A percentile compares a stretch with the other conserved stretches of the same genome.
Evolutionary conservation across 371 early-diverging fungal genomes (phyloP).

Genomic region (Basidiobolus meristosporus): DNA sequence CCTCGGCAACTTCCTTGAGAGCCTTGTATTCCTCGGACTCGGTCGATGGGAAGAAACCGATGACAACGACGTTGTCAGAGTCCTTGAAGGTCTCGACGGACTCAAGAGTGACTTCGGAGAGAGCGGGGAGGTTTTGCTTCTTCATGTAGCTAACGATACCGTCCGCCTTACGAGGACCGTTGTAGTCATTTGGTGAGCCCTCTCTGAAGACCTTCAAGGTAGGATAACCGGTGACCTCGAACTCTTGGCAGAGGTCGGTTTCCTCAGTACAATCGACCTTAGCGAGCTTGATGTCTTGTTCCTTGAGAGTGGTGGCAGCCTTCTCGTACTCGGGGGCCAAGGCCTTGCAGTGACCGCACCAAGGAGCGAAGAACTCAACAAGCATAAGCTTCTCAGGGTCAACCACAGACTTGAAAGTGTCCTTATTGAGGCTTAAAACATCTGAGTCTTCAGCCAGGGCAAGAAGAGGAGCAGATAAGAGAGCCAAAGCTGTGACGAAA

Average conservation of each 20-base stretch:
- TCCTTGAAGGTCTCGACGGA: conserved; percentile 48
- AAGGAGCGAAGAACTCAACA: conserved; percentile 88
- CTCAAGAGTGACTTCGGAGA: conserved; percentile 39
- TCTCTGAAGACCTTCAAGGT: conserved; percentile 79
- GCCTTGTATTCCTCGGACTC: conserved; percentile 34
- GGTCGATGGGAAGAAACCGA: conserved; percentile 45
- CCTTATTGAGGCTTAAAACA: conserved; percentile 44
- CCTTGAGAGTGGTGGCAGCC: conserved; percentile 68
- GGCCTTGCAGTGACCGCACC: conserved; percentile 91
- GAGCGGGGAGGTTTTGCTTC: conserved; percentile 70
- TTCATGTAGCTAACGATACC: conserved; percentile 77
- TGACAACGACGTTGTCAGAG: conserved; percentile 70
- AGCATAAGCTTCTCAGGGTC: conserved; percentile 44
- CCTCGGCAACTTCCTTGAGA: conserved; percentile 44
- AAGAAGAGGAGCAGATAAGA: background rate
- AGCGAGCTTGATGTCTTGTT: conserved; percentile 45
- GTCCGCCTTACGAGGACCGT: conserved; percentile 63
- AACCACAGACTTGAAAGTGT: conserved; percentile 39
- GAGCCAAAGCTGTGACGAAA: background rate
- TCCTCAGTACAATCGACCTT: conserved; percentile 93
- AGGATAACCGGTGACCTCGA: conserved; percentile 77
- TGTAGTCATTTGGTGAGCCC: conserved; percentile 48
- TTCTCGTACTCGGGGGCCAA: conserved; percentile 84
- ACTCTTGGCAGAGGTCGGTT: conserved; percentile 54
- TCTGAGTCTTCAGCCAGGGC: conserved; percentile 23